Evolutionary conservation across 306 rosid species (phyloP), one percentile per base, ranked within the genome.

Genomic region (Dalbergia cochinchinensis): DNA sequence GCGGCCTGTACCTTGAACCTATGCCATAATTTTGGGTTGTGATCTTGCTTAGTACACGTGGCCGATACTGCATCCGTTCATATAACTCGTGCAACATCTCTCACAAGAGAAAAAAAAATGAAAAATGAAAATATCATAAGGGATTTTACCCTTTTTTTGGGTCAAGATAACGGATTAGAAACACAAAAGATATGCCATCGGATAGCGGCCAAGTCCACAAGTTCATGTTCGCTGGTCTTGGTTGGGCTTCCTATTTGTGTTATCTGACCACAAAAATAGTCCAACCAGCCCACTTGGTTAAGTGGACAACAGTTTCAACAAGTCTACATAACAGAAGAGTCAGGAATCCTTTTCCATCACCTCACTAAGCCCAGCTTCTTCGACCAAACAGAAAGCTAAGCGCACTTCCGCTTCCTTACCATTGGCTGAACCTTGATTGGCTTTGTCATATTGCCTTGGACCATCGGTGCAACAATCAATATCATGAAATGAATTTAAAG

Each of bases 21-120:
- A 8, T 62, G 79, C 86, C 90, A 86, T 78, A 34, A 62, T 63
- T 48, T 73, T 53, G 33, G 80, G 41, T 41, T 65, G 83, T 18
- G 83, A 41, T 64, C 3, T 14, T 45, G 19, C 72, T 60, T 72
- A 73, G 3, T 65, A 80, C 73, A 81, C 90, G 90, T 86, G 84
- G 82, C 62, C 50, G 31, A 59, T 4, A n/a, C 44, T 15, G 19
- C 13, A 65, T 57, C 86, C 83, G 22, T 42, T 64, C 31, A 39
- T 82, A 31, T 60, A 9, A 16, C 4, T n/a, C 13, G 11, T 11
- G 13, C 22, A 34, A 22, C 10, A 15, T 80, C 45, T 11, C 60
- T 20, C 7, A 11, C 39, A 11, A 60, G 8, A 2, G 11, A 11
- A 60, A 44, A 10, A 47, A 47, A 7, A 42, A 42, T 8, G 47